Percentiles rank a stretch among this genome's conserved stretches.
phyloP scores from a whole-genome alignment of 768 basidiomycete species.

The Leccinum incarnatum region DNA sequence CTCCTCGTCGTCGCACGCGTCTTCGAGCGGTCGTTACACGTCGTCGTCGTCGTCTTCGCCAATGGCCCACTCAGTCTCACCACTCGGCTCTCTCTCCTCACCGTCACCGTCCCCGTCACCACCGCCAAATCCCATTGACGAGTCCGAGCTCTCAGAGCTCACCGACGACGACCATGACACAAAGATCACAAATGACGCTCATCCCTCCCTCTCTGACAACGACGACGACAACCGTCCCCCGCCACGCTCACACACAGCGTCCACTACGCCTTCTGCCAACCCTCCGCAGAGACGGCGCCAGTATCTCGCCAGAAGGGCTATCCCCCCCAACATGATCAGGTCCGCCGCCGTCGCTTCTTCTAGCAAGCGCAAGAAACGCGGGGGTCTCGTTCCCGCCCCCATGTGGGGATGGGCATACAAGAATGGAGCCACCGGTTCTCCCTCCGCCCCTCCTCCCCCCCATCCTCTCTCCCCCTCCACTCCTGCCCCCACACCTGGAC shows the following conservation, averaged over 20 bases:
- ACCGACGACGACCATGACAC: conserved; percentile 76
- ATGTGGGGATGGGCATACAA: conserved; percentile 88
- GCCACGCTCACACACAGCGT: conserved; percentile 16
- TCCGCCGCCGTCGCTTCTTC: conserved; percentile 9
- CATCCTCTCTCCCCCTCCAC: conserved; percentile 2
- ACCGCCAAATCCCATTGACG: conserved; percentile 40
- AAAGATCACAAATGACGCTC: conserved; percentile 30
- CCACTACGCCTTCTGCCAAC: background rate
- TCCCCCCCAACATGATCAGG: conserved; percentile 1
- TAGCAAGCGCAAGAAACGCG: conserved; percentile 48
- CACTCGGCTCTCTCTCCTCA: conserved; percentile 63
- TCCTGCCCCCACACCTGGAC: background rate
- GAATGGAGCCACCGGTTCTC: conserved; percentile 30
- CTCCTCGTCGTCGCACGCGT: conserved; percentile 25
- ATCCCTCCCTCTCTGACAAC: conserved; percentile 25
- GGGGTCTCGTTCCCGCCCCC: conserved; percentile 69
- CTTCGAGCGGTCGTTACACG: background rate
- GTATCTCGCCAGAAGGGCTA: conserved; percentile 5
- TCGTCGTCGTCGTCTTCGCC: conserved; percentile 1
- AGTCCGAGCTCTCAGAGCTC: conserved; percentile 80
- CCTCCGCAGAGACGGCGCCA: conserved; percentile 12
- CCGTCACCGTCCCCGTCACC: conserved; percentile 71
- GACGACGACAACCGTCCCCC: conserved; percentile 19
- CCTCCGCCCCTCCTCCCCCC: conserved; percentile 7
- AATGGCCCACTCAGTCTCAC: conserved; percentile 28